Evolutionary conservation across 306 rosid genomes (phyloP), one percentile per base, ranked within the genome.

Genomic region (Glycine tomentella): DNA sequence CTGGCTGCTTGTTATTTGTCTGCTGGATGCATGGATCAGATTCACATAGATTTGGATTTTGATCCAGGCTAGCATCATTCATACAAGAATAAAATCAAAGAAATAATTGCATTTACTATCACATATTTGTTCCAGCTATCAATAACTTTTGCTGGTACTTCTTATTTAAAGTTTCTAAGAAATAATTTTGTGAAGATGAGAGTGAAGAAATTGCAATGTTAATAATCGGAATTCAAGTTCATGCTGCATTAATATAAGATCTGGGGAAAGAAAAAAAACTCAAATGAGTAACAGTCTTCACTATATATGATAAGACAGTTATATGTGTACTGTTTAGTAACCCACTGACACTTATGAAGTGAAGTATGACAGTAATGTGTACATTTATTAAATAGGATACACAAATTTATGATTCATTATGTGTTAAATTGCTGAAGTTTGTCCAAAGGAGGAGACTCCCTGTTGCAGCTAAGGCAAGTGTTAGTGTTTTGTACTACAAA

Each of bases 1-100:
- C 42, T 20, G 20, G 20, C 20, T 20, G 20, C 20, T 20, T 20
- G 20, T 20, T 20, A 57, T 17, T 17, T 62, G 17, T 3, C 20
- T 63, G 55, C 17, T 72, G 76, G 77, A 66, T 61, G 74, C 91
- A 85, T 8, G 85, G 20, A 58, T 46, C 55, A 3, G 64, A 34
- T 69, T 6, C 64, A 75, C 86, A 84, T 53, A 88, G 88, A 72
- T 66, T 11, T 74, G 83, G 84, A 81, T 88, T 90, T 69, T 63
- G 48, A 25, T 62, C 86, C 72, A 55, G 45, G 1, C 94, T 92
- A 68, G 38, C 67, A 79, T 69, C 25, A 63, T 25, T 53, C 0
- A 67, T 8, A 48, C 2, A 17, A 79, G 10, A 74, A 83, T 65
- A 40, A 79, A 49, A 62, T 66, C 6, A 79, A 57, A 36, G 0